phyloP scores from a whole-genome alignment of 495 filamentous ascomycete genomes.

The Staphylotrichum longicolle region DNA sequence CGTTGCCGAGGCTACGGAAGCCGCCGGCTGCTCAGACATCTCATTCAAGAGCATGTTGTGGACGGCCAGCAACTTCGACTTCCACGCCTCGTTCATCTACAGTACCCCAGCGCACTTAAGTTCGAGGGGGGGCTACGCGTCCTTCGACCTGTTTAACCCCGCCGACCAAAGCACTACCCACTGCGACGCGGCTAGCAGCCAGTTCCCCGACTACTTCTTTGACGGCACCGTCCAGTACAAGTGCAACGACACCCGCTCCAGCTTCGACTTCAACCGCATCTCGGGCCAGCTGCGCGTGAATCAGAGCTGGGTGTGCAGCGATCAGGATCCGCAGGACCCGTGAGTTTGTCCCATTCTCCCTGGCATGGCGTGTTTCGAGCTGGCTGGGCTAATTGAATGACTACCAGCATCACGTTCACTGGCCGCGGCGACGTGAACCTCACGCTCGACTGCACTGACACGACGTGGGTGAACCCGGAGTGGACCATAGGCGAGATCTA shows the following conservation, averaged over 20 bases:
- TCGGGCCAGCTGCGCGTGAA: conserved; percentile 37
- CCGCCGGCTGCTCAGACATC: conserved; percentile 31
- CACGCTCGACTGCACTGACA: conserved; percentile 37
- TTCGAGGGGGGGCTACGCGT: conserved; percentile 40
- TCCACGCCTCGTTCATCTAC: conserved; percentile 43
- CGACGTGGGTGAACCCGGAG: conserved; percentile 39
- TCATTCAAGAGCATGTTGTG: conserved; percentile 40
- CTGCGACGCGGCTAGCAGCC: conserved; percentile 41
- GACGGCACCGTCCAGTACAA: conserved; percentile 42
- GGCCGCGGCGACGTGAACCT: conserved; percentile 37
- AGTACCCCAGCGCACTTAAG: conserved; percentile 46
- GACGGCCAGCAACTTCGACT: conserved; percentile 38
- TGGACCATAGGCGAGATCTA: conserved; percentile 45
- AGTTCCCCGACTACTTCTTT: conserved; percentile 47
- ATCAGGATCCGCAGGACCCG: conserved; percentile 38
- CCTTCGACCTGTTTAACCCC: conserved; percentile 47
- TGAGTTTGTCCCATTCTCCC: conserved; percentile 29
- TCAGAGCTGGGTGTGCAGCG: conserved; percentile 45
- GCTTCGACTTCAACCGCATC: conserved; percentile 39
- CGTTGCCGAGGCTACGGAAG: not conserved
- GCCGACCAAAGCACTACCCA: conserved; percentile 29
- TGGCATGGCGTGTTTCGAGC: too few species aligned
- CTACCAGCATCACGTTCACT: conserved; percentile 40
- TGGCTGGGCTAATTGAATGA: too few species aligned
- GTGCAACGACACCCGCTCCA: conserved; percentile 32